Conservation (phyloP, 495 filamentous ascomycete species). For the Xylaria bambusicola region DNA sequence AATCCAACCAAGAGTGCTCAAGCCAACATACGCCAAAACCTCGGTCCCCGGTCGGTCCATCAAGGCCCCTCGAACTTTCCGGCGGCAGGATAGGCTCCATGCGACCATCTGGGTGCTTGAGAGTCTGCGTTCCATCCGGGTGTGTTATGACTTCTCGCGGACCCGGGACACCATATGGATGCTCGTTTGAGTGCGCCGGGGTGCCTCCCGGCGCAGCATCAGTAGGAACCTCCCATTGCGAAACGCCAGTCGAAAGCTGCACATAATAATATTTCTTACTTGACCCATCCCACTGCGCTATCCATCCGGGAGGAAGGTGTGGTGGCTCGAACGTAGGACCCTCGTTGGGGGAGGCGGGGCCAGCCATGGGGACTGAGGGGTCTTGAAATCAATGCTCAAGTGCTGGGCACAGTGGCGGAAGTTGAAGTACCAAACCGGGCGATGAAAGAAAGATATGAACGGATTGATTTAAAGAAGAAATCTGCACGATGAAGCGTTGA, state of each 20-base stretch:
- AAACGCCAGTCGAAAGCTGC: conserved; percentile 70
- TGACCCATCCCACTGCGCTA: conserved; percentile 78
- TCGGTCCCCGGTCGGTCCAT: conserved; percentile 41
- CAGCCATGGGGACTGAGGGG: conserved; percentile 44
- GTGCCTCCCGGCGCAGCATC: conserved; percentile 59
- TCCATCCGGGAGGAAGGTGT: conserved; percentile 72
- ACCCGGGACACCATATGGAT: conserved; percentile 54
- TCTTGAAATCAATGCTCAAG: conserved; percentile 8
- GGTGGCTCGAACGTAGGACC: conserved; percentile 73
- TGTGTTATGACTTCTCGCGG: conserved; percentile 52
- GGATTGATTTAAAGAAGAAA: not conserved
- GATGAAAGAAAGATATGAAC: not conserved
- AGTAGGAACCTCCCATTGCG: conserved; percentile 78
- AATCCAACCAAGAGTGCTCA: not conserved
- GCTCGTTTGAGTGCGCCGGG: conserved; percentile 46
- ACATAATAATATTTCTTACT: conserved; percentile 80
- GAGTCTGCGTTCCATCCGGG: conserved; percentile 53
- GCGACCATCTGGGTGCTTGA: conserved; percentile 50
- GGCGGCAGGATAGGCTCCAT: conserved; percentile 49
- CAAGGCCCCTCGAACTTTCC: conserved; percentile 39
- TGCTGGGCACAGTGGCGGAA: not conserved
- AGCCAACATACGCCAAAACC: conserved; percentile 47
- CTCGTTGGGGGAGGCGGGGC: conserved; percentile 59
- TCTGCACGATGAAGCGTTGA: conserved; percentile 1
- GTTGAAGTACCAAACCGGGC: not conserved